phyloP scores from a whole-genome alignment of 441 rosid species.

The Jatropha multifida region DNA sequence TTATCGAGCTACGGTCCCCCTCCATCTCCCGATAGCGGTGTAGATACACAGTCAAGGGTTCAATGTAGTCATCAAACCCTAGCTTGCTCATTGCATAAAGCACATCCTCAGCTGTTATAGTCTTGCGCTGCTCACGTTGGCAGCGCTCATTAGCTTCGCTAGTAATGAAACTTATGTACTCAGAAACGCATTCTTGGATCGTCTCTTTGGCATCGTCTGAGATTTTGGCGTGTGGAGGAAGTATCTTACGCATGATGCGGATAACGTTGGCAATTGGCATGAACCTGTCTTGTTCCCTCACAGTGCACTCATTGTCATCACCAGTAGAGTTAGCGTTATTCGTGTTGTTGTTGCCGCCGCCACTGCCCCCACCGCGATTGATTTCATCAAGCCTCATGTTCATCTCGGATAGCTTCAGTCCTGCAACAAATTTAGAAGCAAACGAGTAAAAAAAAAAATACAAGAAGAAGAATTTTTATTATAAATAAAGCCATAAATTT shows the following conservation, averaged over 20 bases:
- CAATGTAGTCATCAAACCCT: constrained; percentile 90
- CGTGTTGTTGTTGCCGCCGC: constrained; percentile 26
- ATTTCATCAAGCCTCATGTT: constrained; percentile 27
- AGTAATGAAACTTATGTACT: constrained; percentile 96
- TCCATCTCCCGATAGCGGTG: constrained; percentile 64
- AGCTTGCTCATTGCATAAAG: constrained; percentile 95
- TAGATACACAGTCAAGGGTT: constrained; percentile 68
- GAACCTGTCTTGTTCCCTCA: constrained; percentile 72
- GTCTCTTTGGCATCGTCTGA: constrained; percentile 96
- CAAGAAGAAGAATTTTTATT: too few species aligned
- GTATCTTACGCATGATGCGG: constrained; percentile 71
- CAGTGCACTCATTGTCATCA: constrained; percentile 48
- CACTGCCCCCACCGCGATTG: constrained; percentile 17
- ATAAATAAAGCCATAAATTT: too few species aligned
- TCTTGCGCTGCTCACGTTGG: constrained; percentile 97
- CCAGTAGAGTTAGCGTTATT: constrained; percentile 16
- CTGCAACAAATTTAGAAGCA: constrained; percentile 5
- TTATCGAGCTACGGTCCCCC: constrained; percentile 44
- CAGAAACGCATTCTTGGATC: constrained; percentile 96
- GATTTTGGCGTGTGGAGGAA: constrained; percentile 78
- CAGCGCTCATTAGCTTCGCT: constrained; percentile 96
- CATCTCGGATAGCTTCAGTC: constrained; percentile 34
- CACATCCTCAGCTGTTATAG: constrained; percentile 91
- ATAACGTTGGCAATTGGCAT: constrained; percentile 88
- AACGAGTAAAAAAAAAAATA: neutral